Evolutionary conservation across 805 yeast species (phyloP), one percentile per base, ranked within the genome.

Genomic region (Teunomyces gatunensis): DNA sequence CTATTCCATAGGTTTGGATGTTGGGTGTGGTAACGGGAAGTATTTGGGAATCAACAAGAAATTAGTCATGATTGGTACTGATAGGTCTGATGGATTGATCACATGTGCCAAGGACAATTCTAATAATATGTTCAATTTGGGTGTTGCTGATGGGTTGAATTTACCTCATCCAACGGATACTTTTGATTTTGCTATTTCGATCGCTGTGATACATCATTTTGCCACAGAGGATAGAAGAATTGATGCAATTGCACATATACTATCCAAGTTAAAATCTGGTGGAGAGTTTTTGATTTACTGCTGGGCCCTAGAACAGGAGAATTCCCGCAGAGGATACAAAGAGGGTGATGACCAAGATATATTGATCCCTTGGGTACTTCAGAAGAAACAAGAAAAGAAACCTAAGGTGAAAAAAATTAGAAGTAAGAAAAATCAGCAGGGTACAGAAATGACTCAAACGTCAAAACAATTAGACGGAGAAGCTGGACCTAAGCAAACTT

Each of bases 1-100:
- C 5, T 85, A 89, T 37, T 68, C 84, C 1, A 52, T 92, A 0
- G 99, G 99, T 1, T 74, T 90, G 25, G 99, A 94, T 68, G 89
- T 92, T 17, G 99, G 99, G 0, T 92, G 98, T 65, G 99, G 99
- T 3, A 94, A 94, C 63, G 99, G 99, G 2, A 94, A 94, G 61
- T 94, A 94, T 61, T 64, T 92, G 35, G 78, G 78, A 1, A 78
- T 90, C 10, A 91, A 92, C 64, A 72, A 77, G 6, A 75, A 85
- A 39, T 64, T 92, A 3, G 84, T 64, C 58, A 75, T 91, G 25
- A 63, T 92, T 13, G 98, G 97, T 34, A 81, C 76, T 46, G 92
- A 85, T 52, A 74, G 85, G 45, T 87, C 94, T 0, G 79, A 78
- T 40, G 91, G 92, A 0, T 67, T 87, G 33, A 75, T 87, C 10